phyloP scores from a whole-genome alignment of 805 yeast genomes.

The Diddensiella santjacobensis region DNA sequence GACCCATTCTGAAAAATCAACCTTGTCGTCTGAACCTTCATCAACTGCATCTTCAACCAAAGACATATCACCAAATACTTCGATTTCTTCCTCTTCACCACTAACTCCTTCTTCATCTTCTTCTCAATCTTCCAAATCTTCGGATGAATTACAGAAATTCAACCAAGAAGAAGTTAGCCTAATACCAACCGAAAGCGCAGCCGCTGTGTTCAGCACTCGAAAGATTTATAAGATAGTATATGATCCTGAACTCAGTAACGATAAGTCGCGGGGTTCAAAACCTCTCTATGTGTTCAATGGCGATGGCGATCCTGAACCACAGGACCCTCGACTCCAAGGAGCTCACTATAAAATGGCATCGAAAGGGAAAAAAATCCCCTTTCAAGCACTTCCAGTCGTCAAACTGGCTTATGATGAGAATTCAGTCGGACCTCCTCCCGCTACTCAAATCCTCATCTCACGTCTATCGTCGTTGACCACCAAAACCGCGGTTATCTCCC shows the following conservation, averaged over 20 bases:
- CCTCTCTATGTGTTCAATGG: slow-evolving; percentile 37
- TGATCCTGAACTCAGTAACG: slow-evolving; percentile 50
- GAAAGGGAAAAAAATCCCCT: slow-evolving; percentile 24
- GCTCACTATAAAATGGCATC: slow-evolving; percentile 8
- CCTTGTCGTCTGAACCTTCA: not conserved
- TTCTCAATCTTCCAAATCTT: not conserved
- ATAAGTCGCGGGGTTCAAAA: slow-evolving; percentile 38
- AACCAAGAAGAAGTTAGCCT: not conserved
- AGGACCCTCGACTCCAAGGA: slow-evolving; percentile 17
- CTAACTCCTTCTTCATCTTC: not conserved
- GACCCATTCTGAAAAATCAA: not conserved
- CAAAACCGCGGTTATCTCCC: slow-evolving; percentile 15
- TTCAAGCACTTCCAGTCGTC: slow-evolving; percentile 25
- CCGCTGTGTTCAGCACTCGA: slow-evolving; percentile 6
- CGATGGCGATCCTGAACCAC: slow-evolving; percentile 21
- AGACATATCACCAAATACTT: not conserved
- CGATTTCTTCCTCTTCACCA: slow-evolving; percentile 1
- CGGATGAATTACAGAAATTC: not conserved
- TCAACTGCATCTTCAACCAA: not conserved
- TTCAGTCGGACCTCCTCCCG: slow-evolving; percentile 73
- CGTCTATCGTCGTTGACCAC: slow-evolving; percentile 45
- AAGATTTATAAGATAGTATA: slow-evolving; percentile 38
- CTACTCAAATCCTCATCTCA: slow-evolving; percentile 65
- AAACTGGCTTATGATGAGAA: slow-evolving; percentile 57
- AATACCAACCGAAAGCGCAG: not conserved